Conservation (phyloP, 441 rosid genomes). For the Aleurites moluccanus region DNA sequence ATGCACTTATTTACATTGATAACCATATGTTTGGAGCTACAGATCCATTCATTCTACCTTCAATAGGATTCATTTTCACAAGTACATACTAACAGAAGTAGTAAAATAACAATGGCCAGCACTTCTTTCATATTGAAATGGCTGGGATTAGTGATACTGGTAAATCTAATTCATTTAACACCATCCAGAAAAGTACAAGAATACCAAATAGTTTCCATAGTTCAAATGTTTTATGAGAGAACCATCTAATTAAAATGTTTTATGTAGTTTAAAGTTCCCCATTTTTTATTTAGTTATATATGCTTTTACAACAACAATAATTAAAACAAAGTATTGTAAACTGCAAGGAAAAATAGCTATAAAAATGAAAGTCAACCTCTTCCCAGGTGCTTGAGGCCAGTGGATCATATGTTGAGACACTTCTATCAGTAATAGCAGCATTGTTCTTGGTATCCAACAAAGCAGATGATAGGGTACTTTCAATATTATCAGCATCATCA, state of each 20-base stretch:
- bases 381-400: slow-evolving; percentile 97
- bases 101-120: neutral
- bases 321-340: slow-evolving; percentile 7
- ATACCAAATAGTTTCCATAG: neutral
- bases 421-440: slow-evolving; percentile 46
- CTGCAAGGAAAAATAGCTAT: slow-evolving; percentile 8
- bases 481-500: slow-evolving; percentile 66
- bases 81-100: neutral
- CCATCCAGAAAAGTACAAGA: neutral
- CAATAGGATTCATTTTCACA: slow-evolving; percentile 1
- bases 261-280: neutral
- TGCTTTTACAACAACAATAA: neutral
- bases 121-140: neutral
- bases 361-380: slow-evolving; percentile 51
- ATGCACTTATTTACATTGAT: neutral
- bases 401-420: slow-evolving; percentile 60
- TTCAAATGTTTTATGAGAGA: neutral
- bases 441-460: slow-evolving; percentile 49
- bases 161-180: neutral
- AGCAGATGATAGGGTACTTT: slow-evolving; percentile 56
- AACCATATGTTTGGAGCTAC: neutral
- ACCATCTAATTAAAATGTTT: neutral
- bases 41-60: neutral
- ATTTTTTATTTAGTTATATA: neutral
- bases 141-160: neutral